A percentile compares a stretch with the other conserved stretches of the same genome.
These are phyloP conservation scores for Xylariaceae sp. DNA, from an alignment of 2,329 filamentous ascomycete species.

Conservation along the genomic window DNA sequence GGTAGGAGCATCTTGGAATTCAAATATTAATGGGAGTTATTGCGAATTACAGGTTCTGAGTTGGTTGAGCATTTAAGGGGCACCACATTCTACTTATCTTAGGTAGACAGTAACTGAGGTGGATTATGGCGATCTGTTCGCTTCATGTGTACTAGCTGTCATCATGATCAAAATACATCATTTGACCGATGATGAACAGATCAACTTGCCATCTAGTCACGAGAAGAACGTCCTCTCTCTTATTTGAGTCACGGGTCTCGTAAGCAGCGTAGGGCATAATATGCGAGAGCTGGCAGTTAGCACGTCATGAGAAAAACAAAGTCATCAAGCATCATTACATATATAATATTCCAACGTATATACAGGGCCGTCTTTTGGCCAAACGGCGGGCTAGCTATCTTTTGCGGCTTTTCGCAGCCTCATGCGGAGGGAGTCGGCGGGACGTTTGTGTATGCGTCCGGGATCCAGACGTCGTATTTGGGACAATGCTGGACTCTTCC, in stretches of 20 bases:
- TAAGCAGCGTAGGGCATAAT: neutral
- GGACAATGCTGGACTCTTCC: conserved; percentile 32
- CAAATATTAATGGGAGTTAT: neutral
- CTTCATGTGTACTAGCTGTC: neutral
- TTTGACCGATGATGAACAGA: neutral
- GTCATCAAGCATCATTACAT: conserved; percentile 16
- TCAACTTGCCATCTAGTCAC: neutral
- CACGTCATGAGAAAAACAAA: neutral
- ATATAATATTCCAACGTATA: conserved; percentile 31
- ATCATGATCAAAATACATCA: neutral
- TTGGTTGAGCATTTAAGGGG: too few relatives aligned
- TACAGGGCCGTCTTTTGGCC: conserved; percentile 27
- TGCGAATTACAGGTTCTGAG: too few relatives aligned
- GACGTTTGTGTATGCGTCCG: conserved; percentile 46
- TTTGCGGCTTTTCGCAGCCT: conserved; percentile 38
- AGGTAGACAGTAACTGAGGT: neutral
- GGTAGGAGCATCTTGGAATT: too few relatives aligned
- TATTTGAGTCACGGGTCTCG: neutral
- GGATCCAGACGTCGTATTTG: conserved; percentile 41
- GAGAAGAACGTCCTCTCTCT: neutral
- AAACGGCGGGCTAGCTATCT: conserved; percentile 20
- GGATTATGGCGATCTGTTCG: neutral
- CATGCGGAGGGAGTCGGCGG: conserved; percentile 37
- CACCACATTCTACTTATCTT: too few relatives aligned
- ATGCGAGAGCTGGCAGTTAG: conserved; percentile 5